Conservation (phyloP, 2,329 filamentous ascomycete species). For the Byssothecium circinans region DNA sequence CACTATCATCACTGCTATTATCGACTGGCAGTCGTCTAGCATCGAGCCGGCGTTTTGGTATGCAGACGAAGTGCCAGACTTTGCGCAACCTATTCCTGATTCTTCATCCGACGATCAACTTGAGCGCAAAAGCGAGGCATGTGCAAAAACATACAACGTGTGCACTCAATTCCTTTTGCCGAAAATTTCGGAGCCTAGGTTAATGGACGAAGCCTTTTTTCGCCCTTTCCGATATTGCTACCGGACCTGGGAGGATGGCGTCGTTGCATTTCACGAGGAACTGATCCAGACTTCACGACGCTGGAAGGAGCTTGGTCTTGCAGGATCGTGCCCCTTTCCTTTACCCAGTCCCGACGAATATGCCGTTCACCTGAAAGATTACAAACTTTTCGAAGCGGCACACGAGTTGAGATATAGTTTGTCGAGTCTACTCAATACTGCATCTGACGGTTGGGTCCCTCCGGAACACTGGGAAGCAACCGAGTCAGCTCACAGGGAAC, state of each 20-base stretch:
- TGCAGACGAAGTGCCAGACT: constrained; percentile 45
- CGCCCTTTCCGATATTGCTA: constrained; percentile 46
- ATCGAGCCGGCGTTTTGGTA: constrained; percentile 48
- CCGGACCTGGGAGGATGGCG: constrained; percentile 47
- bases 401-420: constrained; percentile 34
- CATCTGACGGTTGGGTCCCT: constrained; percentile 44
- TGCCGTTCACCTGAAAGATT: constrained; percentile 32
- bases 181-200: constrained; percentile 34
- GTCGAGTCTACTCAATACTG: constrained; percentile 33
- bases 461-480: constrained; percentile 38
- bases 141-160: constrained; percentile 37
- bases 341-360: constrained; percentile 29
- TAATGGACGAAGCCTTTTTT: constrained; percentile 42
- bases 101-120: constrained; percentile 14
- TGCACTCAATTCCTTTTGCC: constrained; percentile 34
- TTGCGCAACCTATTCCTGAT: constrained; percentile 33
- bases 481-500: constrained; percentile 29
- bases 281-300: constrained; percentile 43
- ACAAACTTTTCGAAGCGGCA: constrained; percentile 37
- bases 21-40: constrained; percentile 48
- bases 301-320: constrained; percentile 46
- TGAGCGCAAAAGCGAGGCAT: constrained; percentile 31
- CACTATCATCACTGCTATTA: constrained; percentile 42
- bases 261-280: constrained; percentile 44
- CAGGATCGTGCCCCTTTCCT: constrained; percentile 36